Evolutionary conservation across 2,329 filamentous ascomycete species (phyloP).

Genomic region (Colletotrichum orbiculare): DNA sequence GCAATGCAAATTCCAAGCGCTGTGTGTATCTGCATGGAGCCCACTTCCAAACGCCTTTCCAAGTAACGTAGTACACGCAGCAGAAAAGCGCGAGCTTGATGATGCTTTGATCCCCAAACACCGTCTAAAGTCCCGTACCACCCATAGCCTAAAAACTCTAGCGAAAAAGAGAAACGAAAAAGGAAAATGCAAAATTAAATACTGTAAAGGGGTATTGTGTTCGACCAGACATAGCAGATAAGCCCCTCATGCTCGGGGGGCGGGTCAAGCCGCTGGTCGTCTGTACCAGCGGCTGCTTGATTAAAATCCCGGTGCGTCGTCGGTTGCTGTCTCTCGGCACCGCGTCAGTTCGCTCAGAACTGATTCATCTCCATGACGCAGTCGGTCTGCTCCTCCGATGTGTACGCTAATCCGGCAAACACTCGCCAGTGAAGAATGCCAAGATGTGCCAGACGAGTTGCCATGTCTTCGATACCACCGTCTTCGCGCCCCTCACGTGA

Average conservation of each 20-base stretch:
- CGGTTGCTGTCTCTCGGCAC: not conserved
- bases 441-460: conserved; percentile 83
- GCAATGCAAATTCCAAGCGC: conserved; percentile 28
- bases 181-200: conserved; percentile 36
- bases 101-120: conserved; percentile 34
- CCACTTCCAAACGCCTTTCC: conserved; percentile 31
- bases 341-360: conserved; percentile 33
- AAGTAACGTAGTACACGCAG: conserved; percentile 23
- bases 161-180: conserved; percentile 8
- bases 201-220: conserved; percentile 38
- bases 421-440: conserved; percentile 90
- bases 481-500: conserved; percentile 61
- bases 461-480: conserved; percentile 72
- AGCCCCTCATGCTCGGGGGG: conserved; percentile 14
- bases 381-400: conserved; percentile 50
- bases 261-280: conserved; percentile 6
- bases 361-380: conserved; percentile 46
- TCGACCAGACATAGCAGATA: conserved; percentile 33
- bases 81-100: conserved; percentile 26
- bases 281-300: conserved; percentile 14
- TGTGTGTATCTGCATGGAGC: conserved; percentile 35
- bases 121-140: conserved; percentile 31
- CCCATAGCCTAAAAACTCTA: conserved; percentile 17
- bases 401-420: conserved; percentile 82
- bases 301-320: conserved; percentile 4